phyloP scores from a whole-genome alignment of 257 asterid species.

The Solanum sejunctum region DNA sequence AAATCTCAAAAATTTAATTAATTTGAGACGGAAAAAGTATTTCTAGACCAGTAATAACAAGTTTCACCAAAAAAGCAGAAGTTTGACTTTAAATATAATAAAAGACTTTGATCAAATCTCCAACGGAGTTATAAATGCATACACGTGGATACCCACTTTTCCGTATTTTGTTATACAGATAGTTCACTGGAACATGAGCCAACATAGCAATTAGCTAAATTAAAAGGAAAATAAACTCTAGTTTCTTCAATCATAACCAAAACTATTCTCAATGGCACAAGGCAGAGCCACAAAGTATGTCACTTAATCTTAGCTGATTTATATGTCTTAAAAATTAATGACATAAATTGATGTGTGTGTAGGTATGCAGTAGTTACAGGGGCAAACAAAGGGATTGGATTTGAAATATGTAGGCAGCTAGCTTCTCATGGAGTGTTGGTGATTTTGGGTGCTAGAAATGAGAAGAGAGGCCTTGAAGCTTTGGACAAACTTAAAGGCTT shows the following conservation, averaged over 20 bases:
- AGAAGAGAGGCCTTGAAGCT: constrained; percentile 42
- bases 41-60: neutral
- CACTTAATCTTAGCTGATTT: neutral
- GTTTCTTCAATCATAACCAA: neutral
- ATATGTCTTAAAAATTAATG: neutral
- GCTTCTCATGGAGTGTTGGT: constrained; percentile 34
- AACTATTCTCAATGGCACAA: neutral
- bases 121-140: neutral
- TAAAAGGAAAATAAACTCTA: neutral
- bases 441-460: constrained; percentile 43
- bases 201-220: neutral
- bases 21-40: no score
- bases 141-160: neutral
- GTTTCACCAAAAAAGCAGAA: neutral
- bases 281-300: neutral
- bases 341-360: neutral
- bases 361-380: constrained; percentile 52
- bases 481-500: constrained; percentile 18
- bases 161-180: no score
- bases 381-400: constrained; percentile 50
- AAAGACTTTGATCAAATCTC: neutral
- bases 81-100: neutral
- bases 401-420: constrained; percentile 42
- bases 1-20: no score
- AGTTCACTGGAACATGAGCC: neutral